Conservation (phyloP, 2,329 filamentous ascomycete genomes). For the Bipolaris victoriae region DNA sequence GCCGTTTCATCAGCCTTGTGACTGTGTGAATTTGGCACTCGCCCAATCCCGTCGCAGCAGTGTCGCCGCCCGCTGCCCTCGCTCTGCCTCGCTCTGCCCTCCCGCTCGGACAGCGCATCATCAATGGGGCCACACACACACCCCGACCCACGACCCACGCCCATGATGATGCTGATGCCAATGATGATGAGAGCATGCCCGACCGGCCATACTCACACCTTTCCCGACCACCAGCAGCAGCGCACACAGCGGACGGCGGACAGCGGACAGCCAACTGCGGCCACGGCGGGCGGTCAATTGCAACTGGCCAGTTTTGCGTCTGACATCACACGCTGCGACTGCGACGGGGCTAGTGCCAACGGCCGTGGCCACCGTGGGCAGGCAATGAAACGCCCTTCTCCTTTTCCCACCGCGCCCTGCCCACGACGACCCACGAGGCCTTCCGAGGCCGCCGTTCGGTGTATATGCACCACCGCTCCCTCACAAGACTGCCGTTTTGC, state of each 20-base stretch:
- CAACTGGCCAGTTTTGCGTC: slow-evolving; percentile 22
- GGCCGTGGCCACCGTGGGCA: slow-evolving; percentile 16
- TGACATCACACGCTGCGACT: slow-evolving; percentile 40
- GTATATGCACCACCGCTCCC: too few species aligned
- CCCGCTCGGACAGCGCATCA: slow-evolving; percentile 32
- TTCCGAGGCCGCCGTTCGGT: too few species aligned
- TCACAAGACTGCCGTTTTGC: slow-evolving; percentile 20
- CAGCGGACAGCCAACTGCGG: slow-evolving; percentile 14
- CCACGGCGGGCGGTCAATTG: slow-evolving; percentile 20
- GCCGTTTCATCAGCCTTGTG: slow-evolving; percentile 52
- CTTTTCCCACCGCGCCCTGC: slow-evolving; percentile 22
- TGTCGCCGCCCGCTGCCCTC: slow-evolving; percentile 18
- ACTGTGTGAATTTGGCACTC: slow-evolving; percentile 45
- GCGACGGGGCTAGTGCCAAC: slow-evolving; percentile 37
- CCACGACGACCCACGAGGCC: too few species aligned
- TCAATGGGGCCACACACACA: slow-evolving; percentile 21
- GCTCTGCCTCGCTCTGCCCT: slow-evolving; percentile 7
- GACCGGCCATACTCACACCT: not conserved
- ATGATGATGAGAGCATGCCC: too few species aligned
- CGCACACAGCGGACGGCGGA: slow-evolving; percentile 12
- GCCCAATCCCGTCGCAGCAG: slow-evolving; percentile 43
- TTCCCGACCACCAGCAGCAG: too few species aligned
- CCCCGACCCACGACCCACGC: not conserved
- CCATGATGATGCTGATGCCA: not conserved
- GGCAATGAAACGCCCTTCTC: slow-evolving; percentile 41